Base-by-base conservation (phyloP, 176 grass and related monocot species). In the Puya raimondii region DNA sequence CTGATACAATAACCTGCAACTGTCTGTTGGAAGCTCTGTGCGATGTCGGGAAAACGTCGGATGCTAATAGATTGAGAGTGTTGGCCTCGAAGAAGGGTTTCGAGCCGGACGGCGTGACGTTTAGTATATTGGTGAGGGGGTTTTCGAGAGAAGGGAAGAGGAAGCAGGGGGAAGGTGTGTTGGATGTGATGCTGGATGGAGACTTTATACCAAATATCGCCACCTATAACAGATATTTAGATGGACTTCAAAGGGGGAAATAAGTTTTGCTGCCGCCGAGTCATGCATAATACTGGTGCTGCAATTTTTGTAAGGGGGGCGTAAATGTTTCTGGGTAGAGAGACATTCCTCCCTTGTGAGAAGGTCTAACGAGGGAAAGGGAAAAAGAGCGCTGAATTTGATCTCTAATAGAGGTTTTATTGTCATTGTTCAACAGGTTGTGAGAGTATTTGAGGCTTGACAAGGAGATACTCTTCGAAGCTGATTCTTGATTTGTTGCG, bases 131-230 rank as follows among this genome's bases (percentile, higher is more conserved):
- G 29, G 78, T 91, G 79, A 74, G 86, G 47, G 87, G 91, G 3
- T 87, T 96, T 84, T 86, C 81, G 25, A 83, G 82, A 66, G 79
- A 96, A 58, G 79, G 91, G n/a, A 87, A 64, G 64, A 70, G 6
- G 25, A 85, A 84, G 50, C 83, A 94, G 66, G 91, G 84, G 12
- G 61, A 85, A 73, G 65, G 25, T 73, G 70, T 96, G 68, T 74
- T 96, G 76, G 79, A 90, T 69, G 91, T 90, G 72, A 96, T 90
- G 87, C 76, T 96, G 8, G 84, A 91, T 83, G 71, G 29, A 64
- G 91, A 80, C 64, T 96, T 83, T 83, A 80, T 95, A 87, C 81
- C 81, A 26, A 95, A 90, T 50, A 95, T 94, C 68, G 77, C 70
- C 2, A 79, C 72, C 74, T 96, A 96, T 68, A 91, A 91, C 71